Base-by-base conservation (phyloP, 768 basidiomycete genomes). In the Chlorophyllum brunneum region DNA sequence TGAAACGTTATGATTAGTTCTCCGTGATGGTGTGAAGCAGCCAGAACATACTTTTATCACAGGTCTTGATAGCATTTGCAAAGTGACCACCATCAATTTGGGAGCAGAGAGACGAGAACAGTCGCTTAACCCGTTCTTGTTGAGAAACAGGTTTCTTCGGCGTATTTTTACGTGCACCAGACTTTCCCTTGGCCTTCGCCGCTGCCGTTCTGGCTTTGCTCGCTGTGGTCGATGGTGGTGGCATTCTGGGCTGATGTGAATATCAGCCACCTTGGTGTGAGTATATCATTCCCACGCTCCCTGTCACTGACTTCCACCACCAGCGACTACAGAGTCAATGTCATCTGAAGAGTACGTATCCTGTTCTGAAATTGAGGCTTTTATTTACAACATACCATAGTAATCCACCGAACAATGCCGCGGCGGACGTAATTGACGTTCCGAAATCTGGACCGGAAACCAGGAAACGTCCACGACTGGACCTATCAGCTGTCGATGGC, bases 71-170 rank as follows among this genome's bases (percentile, higher is more conserved):
- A 23, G 92, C 92, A 61, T 92, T 92, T 38, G 71, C 68, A 63
- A 92, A 85, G 69, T 94, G 84, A 1, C 87, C 89, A n/a, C 87
- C 91, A 56, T 95, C 91, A 59, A 95, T 85, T 65, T 95, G 94
- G 8, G 89, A 87, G 63, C 82, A 86, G 3, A 97, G 70, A 33
- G 89, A 88, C 43, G 80, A 82, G 69, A 88, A 93, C 46, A 88
- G 71, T 15, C 82, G 78, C 61, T 79, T 83, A 45, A 75, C 57
- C 10, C 67, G 68, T 41, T 78, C 76, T 8, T 64, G 50, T 2
- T 62, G 43, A 4, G 72, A 59, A 15, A 69, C 50, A 0, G 68
- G 64, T 39, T 69, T 63, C 54, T 73, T 74, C 2, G 62, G 58
- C 22, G 57, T 58, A 9, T 51, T 34, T 41, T 69, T 70, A 15